Evolutionary conservation across 179 eudicot genomes (phyloP).

Genomic region (Silene noctiflora): DNA sequence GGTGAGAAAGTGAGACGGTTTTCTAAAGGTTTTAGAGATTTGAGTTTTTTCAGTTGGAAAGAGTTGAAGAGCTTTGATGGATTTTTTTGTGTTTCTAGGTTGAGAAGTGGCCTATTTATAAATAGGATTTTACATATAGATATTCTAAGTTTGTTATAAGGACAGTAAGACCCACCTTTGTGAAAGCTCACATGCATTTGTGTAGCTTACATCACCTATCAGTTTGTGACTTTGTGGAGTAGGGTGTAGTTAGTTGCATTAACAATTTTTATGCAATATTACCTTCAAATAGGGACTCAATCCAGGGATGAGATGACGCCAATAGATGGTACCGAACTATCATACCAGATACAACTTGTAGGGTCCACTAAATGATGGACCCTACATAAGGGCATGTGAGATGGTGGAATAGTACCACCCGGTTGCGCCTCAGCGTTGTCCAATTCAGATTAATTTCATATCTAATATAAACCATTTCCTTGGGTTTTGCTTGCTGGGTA

Average conservation of each 20-base stretch:
- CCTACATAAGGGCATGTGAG: too few relatives aligned
- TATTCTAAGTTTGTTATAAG: neutral
- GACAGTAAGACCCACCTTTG: slow-evolving; percentile 21
- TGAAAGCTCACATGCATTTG: slow-evolving; percentile 37
- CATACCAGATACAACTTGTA: too few relatives aligned
- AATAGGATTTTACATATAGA: neutral
- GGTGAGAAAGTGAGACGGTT: neutral
- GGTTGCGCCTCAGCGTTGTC: too few relatives aligned
- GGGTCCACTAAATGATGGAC: too few relatives aligned
- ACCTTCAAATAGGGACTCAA: neutral
- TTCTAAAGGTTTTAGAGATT: neutral
- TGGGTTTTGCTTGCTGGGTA: slow-evolving; percentile 1
- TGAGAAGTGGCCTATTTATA: slow-evolving; percentile 19
- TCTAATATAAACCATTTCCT: too few relatives aligned
- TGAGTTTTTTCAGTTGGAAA: neutral
- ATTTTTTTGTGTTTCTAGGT: neutral
- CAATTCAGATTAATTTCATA: neutral
- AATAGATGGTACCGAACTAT: too few relatives aligned
- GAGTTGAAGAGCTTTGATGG: slow-evolving; percentile 5
- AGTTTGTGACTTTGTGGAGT: slow-evolving; percentile 19
- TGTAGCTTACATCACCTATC: slow-evolving; percentile 9
- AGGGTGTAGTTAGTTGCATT: neutral
- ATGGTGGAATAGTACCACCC: too few relatives aligned
- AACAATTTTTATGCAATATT: neutral
- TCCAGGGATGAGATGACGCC: neutral